Conservation (phyloP, 257 asterid genomes). For the Salvia miltiorrhiza region DNA sequence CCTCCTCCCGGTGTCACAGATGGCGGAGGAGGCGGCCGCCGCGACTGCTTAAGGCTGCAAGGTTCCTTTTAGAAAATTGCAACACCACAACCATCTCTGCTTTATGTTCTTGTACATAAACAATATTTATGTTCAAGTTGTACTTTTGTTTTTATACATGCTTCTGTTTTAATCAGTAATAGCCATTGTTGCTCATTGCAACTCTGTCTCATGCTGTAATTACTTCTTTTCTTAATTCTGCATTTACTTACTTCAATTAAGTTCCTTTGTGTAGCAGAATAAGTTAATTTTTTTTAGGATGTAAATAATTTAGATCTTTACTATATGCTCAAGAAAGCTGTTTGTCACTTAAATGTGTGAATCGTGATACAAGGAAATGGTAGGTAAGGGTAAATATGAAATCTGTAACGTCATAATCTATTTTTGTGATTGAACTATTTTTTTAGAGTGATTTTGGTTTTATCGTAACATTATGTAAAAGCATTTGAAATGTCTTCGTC, state of each 20-base stretch:
- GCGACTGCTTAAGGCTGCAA: conserved; percentile 63
- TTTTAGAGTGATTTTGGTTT: too few relatives aligned
- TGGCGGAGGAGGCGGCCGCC: conserved; percentile 81
- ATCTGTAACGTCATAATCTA: too few relatives aligned
- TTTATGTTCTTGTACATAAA: conserved; percentile 54
- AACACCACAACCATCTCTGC: conserved; percentile 18
- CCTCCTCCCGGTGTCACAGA: conserved; percentile 80
- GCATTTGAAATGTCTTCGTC: too few relatives aligned
- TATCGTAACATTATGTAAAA: too few relatives aligned
- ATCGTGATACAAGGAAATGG: too few relatives aligned
- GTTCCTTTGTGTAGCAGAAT: neutral
- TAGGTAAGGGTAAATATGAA: too few relatives aligned
- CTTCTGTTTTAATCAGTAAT: conserved; percentile 22
- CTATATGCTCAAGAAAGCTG: too few relatives aligned
- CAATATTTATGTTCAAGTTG: conserved; percentile 24
- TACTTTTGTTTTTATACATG: conserved; percentile 30
- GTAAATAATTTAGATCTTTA: neutral
- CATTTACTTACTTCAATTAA: neutral
- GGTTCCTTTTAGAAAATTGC: conserved; percentile 4
- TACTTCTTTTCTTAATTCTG: neutral
- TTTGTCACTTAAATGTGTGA: too few relatives aligned
- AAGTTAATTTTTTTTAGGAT: neutral
- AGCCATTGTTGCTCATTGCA: conserved; percentile 43
- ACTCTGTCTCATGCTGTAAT: conserved; percentile 31
- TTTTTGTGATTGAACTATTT: too few relatives aligned